These are phyloP conservation scores for Daldinia loculata DNA, from an alignment of 495 filamentous ascomycete genomes.

Conservation along the genomic window DNA sequence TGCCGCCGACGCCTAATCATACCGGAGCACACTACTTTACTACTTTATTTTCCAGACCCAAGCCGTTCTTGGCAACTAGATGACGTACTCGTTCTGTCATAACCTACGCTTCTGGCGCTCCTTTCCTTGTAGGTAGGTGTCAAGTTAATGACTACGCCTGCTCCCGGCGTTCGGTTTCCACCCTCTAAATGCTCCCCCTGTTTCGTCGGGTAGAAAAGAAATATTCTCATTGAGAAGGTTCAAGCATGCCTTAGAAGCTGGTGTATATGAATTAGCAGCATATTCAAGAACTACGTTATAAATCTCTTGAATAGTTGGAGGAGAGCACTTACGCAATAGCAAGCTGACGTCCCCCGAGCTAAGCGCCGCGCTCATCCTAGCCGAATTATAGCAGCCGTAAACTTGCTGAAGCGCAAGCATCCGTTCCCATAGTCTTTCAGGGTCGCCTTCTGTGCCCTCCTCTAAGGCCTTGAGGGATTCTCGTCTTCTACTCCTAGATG, in stretches of 20 bases:
- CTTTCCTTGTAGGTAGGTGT: background rate
- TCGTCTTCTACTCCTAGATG: constrained; percentile 33
- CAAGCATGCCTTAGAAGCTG: constrained; percentile 54
- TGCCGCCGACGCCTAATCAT: constrained; percentile 36
- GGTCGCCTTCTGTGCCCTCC: constrained; percentile 46
- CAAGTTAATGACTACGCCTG: constrained; percentile 12
- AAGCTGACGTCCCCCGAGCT: constrained; percentile 46
- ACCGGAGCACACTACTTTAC: constrained; percentile 12
- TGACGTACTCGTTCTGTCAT: constrained; percentile 7
- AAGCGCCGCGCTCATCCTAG: constrained; percentile 55
- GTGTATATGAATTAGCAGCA: constrained; percentile 14
- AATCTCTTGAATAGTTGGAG: background rate
- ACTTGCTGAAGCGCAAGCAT: constrained; percentile 56
- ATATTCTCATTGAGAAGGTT: constrained; percentile 58
- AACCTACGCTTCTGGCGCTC: background rate
- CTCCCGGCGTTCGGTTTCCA: constrained; percentile 9
- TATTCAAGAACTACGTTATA: constrained; percentile 12
- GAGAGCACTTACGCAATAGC: constrained; percentile 50
- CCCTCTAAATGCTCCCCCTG: constrained; percentile 18
- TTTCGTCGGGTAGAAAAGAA: constrained; percentile 50
- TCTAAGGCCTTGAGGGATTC: constrained; percentile 45
- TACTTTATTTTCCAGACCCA: background rate
- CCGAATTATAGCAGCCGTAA: constrained; percentile 58
- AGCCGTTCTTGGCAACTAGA: background rate
- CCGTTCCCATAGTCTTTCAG: constrained; percentile 53